phyloP scores from a whole-genome alignment of 768 basidiomycete species.

The Mycena vitilis region DNA sequence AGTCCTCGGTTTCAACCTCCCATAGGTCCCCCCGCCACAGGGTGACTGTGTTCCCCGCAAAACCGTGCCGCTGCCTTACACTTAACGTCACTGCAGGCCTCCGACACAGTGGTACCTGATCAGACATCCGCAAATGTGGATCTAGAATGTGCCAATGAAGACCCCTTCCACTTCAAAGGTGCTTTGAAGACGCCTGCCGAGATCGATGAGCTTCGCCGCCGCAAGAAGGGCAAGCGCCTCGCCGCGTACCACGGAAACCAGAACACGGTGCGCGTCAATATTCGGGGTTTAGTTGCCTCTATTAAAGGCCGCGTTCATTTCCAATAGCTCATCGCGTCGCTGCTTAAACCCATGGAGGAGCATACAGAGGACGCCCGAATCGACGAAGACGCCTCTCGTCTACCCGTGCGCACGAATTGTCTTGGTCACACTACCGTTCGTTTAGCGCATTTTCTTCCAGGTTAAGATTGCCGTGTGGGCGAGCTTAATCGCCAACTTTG shows the following conservation, averaged over 20 bases:
- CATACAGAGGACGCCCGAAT: slow-evolving; percentile 85
- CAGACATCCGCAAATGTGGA: slow-evolving; percentile 49
- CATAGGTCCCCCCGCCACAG: slow-evolving; percentile 39
- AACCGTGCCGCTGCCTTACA: slow-evolving; percentile 13
- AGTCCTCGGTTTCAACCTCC: slow-evolving; percentile 46
- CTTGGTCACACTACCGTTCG: neutral
- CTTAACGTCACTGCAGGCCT: slow-evolving; percentile 45
- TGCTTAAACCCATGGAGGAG: slow-evolving; percentile 92
- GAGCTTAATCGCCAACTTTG: slow-evolving; percentile 82
- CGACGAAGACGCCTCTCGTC: slow-evolving; percentile 72
- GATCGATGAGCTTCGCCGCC: slow-evolving; percentile 70
- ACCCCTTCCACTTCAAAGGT: slow-evolving; percentile 76
- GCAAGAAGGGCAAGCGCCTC: slow-evolving; percentile 69
- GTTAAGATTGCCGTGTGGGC: slow-evolving; percentile 91
- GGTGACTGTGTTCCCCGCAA: slow-evolving; percentile 40
- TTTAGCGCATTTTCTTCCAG: slow-evolving; percentile 48
- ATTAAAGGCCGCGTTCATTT: neutral
- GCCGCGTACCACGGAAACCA: slow-evolving; percentile 77
- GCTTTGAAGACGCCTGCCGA: slow-evolving; percentile 73
- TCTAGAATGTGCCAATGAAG: slow-evolving; percentile 50
- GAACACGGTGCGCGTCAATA: slow-evolving; percentile 66
- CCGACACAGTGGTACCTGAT: slow-evolving; percentile 66
- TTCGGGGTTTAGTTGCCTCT: neutral
- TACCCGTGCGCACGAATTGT: slow-evolving; percentile 63
- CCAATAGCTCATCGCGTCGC: slow-evolving; percentile 79